Evolutionary conservation across 371 early-diverging fungal species (phyloP), one percentile per base, ranked within the genome.

Genomic region (Actinomortierella wolfii): DNA sequence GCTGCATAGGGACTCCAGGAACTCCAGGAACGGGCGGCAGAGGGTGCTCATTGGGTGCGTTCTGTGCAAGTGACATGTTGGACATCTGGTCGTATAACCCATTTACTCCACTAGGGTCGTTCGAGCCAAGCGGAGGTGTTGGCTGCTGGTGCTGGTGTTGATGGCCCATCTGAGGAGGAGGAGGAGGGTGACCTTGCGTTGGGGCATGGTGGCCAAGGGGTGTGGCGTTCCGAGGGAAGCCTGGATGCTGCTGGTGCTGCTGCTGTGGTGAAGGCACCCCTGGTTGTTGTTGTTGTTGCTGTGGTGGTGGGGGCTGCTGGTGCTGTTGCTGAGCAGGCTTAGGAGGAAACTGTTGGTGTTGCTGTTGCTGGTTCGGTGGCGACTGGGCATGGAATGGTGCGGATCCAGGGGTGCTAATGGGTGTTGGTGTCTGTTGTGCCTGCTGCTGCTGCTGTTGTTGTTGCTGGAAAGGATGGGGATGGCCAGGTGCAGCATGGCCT

Each of bases 81-180:
- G 74, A 62, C 67, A 73, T 67, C 47, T 73, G 74, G 50, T 59
- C 53, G 57, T 56, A 26, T 14, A 73, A 49, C 0, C 57, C 60
- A 40, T 62, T 56, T 17, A 61, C 51, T 8, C 54, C 66, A 39
- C 46, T 61, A n/a, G 65, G 73, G 49, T 62, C 58, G 18, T 29
- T 17, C 5, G 51, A 18, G 8, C 51, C 56, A 25, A 55, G 45
- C n/a, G 63, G 57, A 39, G 66, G 59, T 1, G 63, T 52, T 2
- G 34, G 51, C 39, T 64, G 64, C 46, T 69, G 68, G n/a, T 23
- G 56, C 50, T 40, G 57, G 24, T 48, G 45, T 21, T 45, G 45
- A 20, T n/a, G 45, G 45, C 20, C 21, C 18, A 39, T 54, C 42
- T 57, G 59, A 7, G 46, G 44, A 23, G 28, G 47, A 15, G 20